phyloP scores from a whole-genome alignment of 352 stramenopile species.

The Phytophthora pini region DNA sequence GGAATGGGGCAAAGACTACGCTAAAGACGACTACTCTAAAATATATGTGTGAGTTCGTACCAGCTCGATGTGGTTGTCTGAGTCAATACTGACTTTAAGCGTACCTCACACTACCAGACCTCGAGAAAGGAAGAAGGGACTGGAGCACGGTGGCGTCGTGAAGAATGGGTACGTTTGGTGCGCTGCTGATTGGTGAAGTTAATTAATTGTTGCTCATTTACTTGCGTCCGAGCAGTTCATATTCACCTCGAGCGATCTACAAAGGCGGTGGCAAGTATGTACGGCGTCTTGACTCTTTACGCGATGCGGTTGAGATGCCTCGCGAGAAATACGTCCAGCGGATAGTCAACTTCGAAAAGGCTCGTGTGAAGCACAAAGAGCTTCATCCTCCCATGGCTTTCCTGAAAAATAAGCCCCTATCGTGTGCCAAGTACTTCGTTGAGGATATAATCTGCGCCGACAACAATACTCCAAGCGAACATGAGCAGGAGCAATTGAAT shows the following conservation, averaged over 20 bases:
- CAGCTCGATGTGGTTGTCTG: background rate
- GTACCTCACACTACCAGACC: conserved; percentile 29
- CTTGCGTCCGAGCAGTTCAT: conserved; percentile 33
- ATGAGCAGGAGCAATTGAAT: conserved; percentile 17
- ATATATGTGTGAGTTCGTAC: conserved; percentile 55
- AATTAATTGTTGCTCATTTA: background rate
- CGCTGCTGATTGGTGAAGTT: background rate
- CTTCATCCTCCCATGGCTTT: conserved; percentile 72
- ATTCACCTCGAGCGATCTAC: conserved; percentile 58
- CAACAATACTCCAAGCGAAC: conserved; percentile 16
- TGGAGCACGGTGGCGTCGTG: conserved; percentile 44
- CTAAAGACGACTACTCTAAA: conserved; percentile 55
- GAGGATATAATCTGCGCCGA: conserved; percentile 48
- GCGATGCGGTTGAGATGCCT: conserved; percentile 16
- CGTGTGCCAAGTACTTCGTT: conserved; percentile 68
- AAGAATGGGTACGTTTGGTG: conserved; percentile 51
- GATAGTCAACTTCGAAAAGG: conserved; percentile 63
- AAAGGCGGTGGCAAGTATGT: conserved; percentile 66
- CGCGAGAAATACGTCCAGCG: conserved; percentile 56
- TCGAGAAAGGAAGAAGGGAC: conserved; percentile 50
- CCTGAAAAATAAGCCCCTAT: conserved; percentile 58
- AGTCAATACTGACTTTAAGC: too few relatives aligned
- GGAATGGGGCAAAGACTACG: conserved; percentile 64
- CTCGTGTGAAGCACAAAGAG: conserved; percentile 69
- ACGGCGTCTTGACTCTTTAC: conserved; percentile 26